A percentile compares a stretch with the other conserved stretches of the same genome.
Evolutionary conservation across 495 filamentous ascomycete genomes (phyloP).

Genomic region (Penicillium cinerascens): DNA sequence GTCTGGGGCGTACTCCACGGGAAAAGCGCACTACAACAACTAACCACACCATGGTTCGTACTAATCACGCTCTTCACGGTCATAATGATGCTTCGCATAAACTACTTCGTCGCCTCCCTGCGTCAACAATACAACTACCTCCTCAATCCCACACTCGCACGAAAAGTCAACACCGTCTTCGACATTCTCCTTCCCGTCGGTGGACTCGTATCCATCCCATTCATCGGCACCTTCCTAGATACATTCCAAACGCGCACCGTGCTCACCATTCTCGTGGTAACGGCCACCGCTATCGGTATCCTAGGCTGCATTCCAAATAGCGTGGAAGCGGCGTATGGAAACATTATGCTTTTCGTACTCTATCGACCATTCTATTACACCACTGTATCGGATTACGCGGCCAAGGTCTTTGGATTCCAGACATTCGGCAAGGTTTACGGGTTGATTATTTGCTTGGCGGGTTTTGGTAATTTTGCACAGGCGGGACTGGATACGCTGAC

Average conservation of each 20-base stretch:
- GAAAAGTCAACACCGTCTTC: conserved; percentile 77
- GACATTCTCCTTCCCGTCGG: conserved; percentile 86
- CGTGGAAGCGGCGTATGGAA: conserved; percentile 68
- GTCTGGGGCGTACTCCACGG: conserved; percentile 91
- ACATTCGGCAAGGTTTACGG: conserved; percentile 97
- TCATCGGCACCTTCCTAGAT: conserved; percentile 83
- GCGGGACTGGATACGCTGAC: conserved; percentile 77
- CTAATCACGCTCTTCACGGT: conserved; percentile 85
- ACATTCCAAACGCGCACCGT: conserved; percentile 69
- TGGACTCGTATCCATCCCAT: conserved; percentile 78
- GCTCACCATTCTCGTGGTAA: conserved; percentile 65
- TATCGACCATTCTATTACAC: conserved; percentile 56
- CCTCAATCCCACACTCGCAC: conserved; percentile 56
- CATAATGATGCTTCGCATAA: conserved; percentile 90
- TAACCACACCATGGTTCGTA: conserved; percentile 80
- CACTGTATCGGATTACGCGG: conserved; percentile 70
- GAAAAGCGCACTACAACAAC: conserved; percentile 66
- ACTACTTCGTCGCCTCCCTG: conserved; percentile 95
- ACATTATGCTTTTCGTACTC: conserved; percentile 71
- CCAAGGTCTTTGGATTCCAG: conserved; percentile 93
- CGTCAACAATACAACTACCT: conserved; percentile 80
- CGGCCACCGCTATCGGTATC: conserved; percentile 73
- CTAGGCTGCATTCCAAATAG: conserved; percentile 70
- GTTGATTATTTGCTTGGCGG: conserved; percentile 85
- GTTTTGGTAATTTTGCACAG: conserved; percentile 84